Base-by-base conservation (phyloP, 176 grass and related monocot genomes). In the Zea luxurians region DNA sequence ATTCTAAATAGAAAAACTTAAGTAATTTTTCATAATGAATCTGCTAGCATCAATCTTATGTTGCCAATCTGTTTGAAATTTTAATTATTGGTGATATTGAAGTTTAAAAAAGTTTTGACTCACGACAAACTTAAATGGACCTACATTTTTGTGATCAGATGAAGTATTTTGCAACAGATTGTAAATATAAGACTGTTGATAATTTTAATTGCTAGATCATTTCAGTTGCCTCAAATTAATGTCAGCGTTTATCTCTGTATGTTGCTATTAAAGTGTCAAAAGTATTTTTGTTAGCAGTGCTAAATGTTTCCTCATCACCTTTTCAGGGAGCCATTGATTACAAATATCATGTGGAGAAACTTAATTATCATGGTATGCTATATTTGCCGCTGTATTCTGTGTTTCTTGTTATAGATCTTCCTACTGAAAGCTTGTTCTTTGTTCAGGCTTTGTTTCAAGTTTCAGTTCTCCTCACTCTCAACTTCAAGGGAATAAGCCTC, bases 311-410 rank as follows among this genome's bases (percentile, higher is more conserved):
- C 10, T 4, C 60, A 78, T 78, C 21, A 82, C 43, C 59, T 79
- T 70, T 84, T 62, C 77, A 98, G 96, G 83, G 96, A 98, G 63
- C 88, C 96, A 40, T 80, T 98, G 74, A 61, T 98, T 77, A 92
- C 96, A 83, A 98, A 98, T 90, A 84, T 94, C 70, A 98, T 98
- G 96, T 98, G 92, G 96, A 94, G 92, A 74, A 99, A 99, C 72
- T 83, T 95, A 63, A 78, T 99, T 66, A 84, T 99, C 41, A 93
- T 95, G 96, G 96, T 92, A 85, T 75, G 73, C 67, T 74, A 54
- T 53, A 65, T 40, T 38, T 37, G 64, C 68, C 13, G 41, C 12
- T 66, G 34, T 44, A 36, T 50, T 50, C 3, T 17, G 8, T 16
- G 50, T 17, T 13, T 73, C 21, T 58, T n/a, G 16, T 48, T 73